phyloP scores from a whole-genome alignment of 2,329 filamentous ascomycete genomes.

The Talaromyces sp. region DNA sequence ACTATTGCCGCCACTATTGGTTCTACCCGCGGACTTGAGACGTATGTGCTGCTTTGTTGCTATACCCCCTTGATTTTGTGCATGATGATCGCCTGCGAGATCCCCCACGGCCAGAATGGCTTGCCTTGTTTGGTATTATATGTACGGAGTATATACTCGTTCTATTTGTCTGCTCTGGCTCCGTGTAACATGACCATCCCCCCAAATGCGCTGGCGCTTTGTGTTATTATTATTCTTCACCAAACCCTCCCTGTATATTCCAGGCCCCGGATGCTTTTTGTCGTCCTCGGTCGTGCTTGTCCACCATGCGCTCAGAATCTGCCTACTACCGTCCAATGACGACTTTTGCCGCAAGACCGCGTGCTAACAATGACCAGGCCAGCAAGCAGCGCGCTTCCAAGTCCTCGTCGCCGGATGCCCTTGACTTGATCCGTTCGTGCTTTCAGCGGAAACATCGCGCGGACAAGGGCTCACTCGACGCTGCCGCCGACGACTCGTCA shows the following conservation, averaged over 20 bases:
- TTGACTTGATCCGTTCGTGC: neutral
- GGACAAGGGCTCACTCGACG: neutral
- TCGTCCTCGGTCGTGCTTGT: neutral
- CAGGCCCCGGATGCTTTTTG: neutral
- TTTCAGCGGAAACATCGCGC: constrained; percentile 3
- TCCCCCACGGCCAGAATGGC: neutral
- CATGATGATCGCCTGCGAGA: neutral
- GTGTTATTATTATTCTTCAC: neutral
- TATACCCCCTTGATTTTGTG: neutral
- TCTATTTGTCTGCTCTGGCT: neutral
- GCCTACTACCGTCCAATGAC: constrained; percentile 9
- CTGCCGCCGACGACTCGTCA: constrained; percentile 4
- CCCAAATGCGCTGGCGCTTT: neutral
- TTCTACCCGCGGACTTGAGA: neutral
- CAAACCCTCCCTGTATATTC: neutral
- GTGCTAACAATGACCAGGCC: constrained; percentile 1
- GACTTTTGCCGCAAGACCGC: neutral
- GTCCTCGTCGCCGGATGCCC: constrained; percentile 1
- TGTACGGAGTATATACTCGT: neutral
- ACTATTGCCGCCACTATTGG: constrained; percentile 9
- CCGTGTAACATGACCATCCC: neutral
- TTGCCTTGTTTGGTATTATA: neutral
- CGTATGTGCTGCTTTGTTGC: neutral
- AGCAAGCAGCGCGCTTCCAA: neutral
- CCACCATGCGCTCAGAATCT: neutral